Evolutionary conservation across 2,329 filamentous ascomycete species (phyloP).

Genomic region (Hypoxylon sp.): DNA sequence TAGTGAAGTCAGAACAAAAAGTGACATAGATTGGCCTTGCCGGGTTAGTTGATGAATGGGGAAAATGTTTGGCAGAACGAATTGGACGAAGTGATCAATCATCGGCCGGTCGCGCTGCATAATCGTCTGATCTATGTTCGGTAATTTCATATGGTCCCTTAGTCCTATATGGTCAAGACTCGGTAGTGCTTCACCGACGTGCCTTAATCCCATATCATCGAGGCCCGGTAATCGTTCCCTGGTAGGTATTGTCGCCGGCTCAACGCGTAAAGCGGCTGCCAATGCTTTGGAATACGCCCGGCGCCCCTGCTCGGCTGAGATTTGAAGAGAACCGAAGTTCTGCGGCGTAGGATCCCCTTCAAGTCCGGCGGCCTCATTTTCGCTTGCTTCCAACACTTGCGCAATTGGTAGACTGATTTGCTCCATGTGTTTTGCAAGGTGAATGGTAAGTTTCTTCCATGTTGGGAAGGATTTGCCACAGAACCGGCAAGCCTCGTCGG

Average conservation of each 20-base stretch:
- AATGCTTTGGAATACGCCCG: background rate
- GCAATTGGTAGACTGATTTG: background rate
- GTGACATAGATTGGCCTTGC: background rate
- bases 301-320: background rate
- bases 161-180: background rate
- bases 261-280: background rate
- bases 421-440: slow-evolving; percentile 11
- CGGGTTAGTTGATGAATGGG: background rate
- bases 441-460: background rate
- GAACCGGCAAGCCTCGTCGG: background rate
- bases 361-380: background rate
- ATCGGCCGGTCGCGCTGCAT: background rate
- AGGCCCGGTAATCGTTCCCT: background rate
- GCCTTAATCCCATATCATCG: background rate
- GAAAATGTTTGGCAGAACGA: background rate
- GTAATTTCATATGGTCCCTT: background rate
- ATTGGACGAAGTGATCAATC: slow-evolving; percentile 2
- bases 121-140: background rate
- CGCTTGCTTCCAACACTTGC: background rate
- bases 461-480: background rate
- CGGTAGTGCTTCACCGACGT: background rate
- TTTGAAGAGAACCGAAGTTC: background rate
- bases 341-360: background rate
- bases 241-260: too few species aligned
- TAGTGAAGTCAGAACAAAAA: background rate